These are phyloP conservation scores for Terana coerulea DNA, from an alignment of 768 basidiomycete genomes.

Conservation along the genomic window DNA sequence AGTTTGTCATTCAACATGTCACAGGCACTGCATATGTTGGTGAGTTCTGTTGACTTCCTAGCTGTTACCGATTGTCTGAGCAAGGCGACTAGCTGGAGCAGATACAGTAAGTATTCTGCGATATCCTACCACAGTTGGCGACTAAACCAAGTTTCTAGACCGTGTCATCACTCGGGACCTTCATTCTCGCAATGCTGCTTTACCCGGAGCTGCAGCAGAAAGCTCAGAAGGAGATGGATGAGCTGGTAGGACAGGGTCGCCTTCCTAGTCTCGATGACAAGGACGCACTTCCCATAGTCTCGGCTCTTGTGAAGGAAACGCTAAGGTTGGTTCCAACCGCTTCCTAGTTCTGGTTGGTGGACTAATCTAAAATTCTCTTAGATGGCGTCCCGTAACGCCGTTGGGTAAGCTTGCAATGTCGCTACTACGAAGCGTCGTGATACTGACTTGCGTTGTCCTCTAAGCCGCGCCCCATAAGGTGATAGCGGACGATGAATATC, in stretches of 20 bases:
- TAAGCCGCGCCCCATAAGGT: neutral
- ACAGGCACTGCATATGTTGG: conserved; percentile 1
- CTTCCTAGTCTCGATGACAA: conserved; percentile 10
- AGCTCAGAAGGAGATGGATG: conserved; percentile 9
- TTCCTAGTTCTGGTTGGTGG: too few species aligned
- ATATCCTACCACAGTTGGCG: neutral
- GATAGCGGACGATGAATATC: conserved; percentile 19
- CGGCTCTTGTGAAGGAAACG: conserved; percentile 5
- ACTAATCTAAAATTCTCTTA: neutral
- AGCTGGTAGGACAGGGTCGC: neutral
- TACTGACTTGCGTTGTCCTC: neutral
- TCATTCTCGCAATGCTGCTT: conserved; percentile 8
- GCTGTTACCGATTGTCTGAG: neutral
- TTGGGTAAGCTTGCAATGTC: neutral
- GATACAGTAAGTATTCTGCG: neutral
- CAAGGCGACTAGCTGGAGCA: neutral
- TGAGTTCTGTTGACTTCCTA: neutral
- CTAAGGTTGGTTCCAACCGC: neutral
- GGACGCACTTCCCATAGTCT: conserved; percentile 1
- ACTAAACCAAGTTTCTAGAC: conserved; percentile 8
- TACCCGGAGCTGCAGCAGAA: conserved; percentile 7
- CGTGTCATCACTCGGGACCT: neutral
- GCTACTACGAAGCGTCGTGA: neutral
- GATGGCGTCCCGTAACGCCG: conserved; percentile 1
- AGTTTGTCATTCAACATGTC: neutral